Evolutionary conservation across 805 yeast genomes (phyloP), one percentile per base, ranked within the genome.

Genomic region (Jamesozyma jinghongensis): DNA sequence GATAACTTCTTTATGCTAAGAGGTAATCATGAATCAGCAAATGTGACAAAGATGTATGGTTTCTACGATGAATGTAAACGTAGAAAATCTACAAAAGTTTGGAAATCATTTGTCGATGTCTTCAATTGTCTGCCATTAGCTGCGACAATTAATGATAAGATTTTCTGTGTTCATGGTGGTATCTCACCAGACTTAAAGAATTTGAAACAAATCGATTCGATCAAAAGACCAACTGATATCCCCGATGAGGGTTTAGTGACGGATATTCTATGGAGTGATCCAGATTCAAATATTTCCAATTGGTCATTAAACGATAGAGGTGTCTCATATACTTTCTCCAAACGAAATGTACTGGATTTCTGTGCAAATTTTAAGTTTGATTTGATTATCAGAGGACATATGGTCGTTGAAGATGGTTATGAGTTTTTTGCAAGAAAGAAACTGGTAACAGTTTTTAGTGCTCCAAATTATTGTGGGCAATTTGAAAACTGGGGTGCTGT

Each of bases 21-120:
- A 49, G 98, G 98, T 22, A 92, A 92, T 65, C 98, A 92, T 66
- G 98, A 92, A 66, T 85, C 95, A 60, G 97, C 98, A 17, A 85
- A 85, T 57, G 94, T 92, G 41, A 90, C 97, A 2, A 76, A 95
- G 49, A 95, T 92, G 44, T 92, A 92, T 63, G 98, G 98, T 4
- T 92, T 92, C 55, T 92, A 86, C 62, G 98, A 92, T 65, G 98
- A 92, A 64, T 92, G 98, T 70, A 92, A 92, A 61, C 74, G 98
- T 53, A 68, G 98, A 41, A 77, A 94, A 54, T 82, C 81, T 54
- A 75, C 88, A 49, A 90, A 88, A 62, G 79, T 87, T 5, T 92
- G 98, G 98, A 87, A 88, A 59, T 67, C 77, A 41, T 92, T 92
- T 55, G 77, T 92, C 47, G 98, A 92, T 67, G 88, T 94, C 0